A percentile compares a stretch with the other conserved stretches of the same genome.
Conservation (phyloP, 106 monocot genomes). For the Allium sativum region DNA sequence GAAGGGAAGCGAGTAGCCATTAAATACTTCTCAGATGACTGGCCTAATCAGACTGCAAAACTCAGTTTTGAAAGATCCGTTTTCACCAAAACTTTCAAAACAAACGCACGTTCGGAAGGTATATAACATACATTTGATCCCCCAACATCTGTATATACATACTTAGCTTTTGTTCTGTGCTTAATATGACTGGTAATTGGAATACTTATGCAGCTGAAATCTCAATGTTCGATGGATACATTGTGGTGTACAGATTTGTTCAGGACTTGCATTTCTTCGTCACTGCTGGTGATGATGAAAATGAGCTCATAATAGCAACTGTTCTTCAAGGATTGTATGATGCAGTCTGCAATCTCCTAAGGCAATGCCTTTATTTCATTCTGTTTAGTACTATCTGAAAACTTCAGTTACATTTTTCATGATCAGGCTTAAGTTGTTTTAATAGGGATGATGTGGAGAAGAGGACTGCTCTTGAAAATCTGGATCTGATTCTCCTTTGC, state of each 20-base stretch:
- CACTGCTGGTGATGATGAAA: slow-evolving; percentile 2
- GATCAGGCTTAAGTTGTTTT: neutral
- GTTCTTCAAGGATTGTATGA: slow-evolving; percentile 3
- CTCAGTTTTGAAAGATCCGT: slow-evolving; percentile 15
- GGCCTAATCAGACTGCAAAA: slow-evolving; percentile 13
- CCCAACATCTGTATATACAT: neutral
- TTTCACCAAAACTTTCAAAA: slow-evolving; percentile 12
- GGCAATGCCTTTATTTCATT: neutral
- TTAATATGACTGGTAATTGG: neutral
- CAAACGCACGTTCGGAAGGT: slow-evolving; percentile 18
- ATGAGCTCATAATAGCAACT: neutral
- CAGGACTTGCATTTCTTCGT: slow-evolving; percentile 6
- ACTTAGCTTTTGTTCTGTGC: neutral
- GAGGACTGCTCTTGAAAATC: slow-evolving; percentile 6
- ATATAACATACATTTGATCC: neutral
- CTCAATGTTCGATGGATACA: neutral
- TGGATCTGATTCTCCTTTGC: slow-evolving; percentile 21
- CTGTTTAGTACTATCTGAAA: no score
- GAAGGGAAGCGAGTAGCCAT: slow-evolving; percentile 18
- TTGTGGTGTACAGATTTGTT: neutral
- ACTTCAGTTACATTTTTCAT: neutral
- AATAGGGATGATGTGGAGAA: slow-evolving; percentile 4
- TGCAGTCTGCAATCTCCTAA: neutral
- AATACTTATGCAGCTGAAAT: neutral
- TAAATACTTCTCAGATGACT: slow-evolving; percentile 15